These are phyloP conservation scores for Choanephora cucurbitarum DNA, from an alignment of 371 early-diverging fungal species.

Conservation along the genomic window DNA sequence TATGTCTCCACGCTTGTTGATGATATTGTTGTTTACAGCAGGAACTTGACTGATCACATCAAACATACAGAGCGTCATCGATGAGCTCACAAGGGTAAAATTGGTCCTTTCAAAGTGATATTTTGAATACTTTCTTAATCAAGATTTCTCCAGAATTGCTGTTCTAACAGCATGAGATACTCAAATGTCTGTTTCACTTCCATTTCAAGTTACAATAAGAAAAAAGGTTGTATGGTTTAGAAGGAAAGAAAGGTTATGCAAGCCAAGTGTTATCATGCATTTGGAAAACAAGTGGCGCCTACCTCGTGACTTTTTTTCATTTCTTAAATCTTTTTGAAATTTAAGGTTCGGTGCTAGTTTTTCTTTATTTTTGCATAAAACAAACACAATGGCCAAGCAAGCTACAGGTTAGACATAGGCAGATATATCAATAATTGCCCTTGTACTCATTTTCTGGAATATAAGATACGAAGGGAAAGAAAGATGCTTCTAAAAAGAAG, in stretches of 20 bases:
- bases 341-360: background rate
- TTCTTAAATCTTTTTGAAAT: background rate
- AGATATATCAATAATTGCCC: background rate
- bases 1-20: no score
- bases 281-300: background rate
- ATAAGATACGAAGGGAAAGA: background rate
- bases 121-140: conserved; percentile 7
- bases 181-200: conserved; percentile 18
- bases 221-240: no score
- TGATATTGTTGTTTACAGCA: no score
- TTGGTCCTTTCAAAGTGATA: conserved; percentile 21
- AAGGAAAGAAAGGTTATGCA: background rate
- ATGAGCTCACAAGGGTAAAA: conserved; percentile 23
- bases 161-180: conserved; percentile 17
- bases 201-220: conserved; percentile 8
- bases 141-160: conserved; percentile 22
- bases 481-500: conserved; percentile 7
- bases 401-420: background rate
- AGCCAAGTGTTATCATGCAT: background rate
- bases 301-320: conserved; percentile 3
- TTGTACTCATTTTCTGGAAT: no score
- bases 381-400: conserved; percentile 1
- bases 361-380: conserved; percentile 4
- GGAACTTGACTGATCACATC: no score
- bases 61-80: no score